Evolutionary conservation across 352 stramenopile species (phyloP), one percentile per base, ranked within the genome.

Genomic region (Globisporangium paddicum): DNA sequence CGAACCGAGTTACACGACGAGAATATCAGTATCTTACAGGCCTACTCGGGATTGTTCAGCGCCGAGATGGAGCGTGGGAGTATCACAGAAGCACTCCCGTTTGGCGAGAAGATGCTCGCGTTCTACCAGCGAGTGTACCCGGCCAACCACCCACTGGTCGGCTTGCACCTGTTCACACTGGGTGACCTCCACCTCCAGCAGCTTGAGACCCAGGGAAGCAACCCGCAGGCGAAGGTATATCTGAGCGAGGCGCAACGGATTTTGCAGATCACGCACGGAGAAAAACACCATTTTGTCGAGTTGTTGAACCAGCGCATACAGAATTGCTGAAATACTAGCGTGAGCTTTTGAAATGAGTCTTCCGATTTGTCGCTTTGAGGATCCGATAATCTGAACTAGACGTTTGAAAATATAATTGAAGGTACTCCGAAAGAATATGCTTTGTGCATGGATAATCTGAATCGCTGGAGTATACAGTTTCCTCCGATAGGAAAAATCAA

Each of bases 41-140:
- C 72, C 13, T 54, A 74, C 18, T 76, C 79, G 9, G 63, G 69
- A 10, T 49, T 91, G 10, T 86, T 89, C 60, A 87, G 67, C 46
- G 63, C 69, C 14, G 69, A 86, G 60, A 75, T 88, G 58, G 71
- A 86, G 30, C 66, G 67, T 45, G 66, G 57, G 2, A 68, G 65
- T 14, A 32, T 71, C 7, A 35, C 57, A 2, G 59, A 67, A 34
- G 79, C 79, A 8, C 41, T 79, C 35, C 30, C 16, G 26, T 74
- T 72, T 14, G 82, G 77, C 21, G 71, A 80, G 38, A 37, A 48
- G 5, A 85, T 91, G 42, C 52, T 82, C n/a, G 50, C 66, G 26
- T 85, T 89, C 21, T 91, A 91, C 68, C 54, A 68, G 60, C 66
- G 62, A 30, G 67, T 87, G 38, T 91, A 91, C 51, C 64, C 66